Evolutionary conservation across 164 flowering plant species (phyloP), one percentile per base, ranked within the genome.

Genomic region (Magnolia officinalis): DNA sequence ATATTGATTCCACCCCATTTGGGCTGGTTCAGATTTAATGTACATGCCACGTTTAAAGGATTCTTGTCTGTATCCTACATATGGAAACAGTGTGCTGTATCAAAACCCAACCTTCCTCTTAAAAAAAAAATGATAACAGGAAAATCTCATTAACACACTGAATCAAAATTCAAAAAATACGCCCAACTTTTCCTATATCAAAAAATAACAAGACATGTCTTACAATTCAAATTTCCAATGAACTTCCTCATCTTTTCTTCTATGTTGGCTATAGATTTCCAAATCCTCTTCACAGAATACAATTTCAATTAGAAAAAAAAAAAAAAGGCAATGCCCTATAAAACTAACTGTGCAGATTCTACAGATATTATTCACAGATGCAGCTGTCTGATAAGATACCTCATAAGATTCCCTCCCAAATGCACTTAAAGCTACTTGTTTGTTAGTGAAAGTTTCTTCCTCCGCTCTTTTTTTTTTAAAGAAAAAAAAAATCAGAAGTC

Each of bases 321-420:
- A 65, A 65, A 64, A n/a, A 21, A 64, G 24, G 2, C 29, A 31
- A 29, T 1, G 13, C 14, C 14, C 37, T 31, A 70, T 9, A 45
- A 26, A 37, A 49, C 50, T 26, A 49, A 45, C 24, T 70, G 24
- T 70, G 72, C 72, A 70, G 58, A 70, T 49, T 45, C 72, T 70
- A 50, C 52, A 70, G 13, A 18, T n/a, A 50, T 50, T 70, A 70
- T 70, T 70, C 72, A 70, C 72, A 70, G 72, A 50, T 49, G 52
- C n/a, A 13, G 23, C 72, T n/a, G 58, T 58, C 45, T 50, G 45
- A 70, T 50, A 26, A 21, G 50, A 49, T 26, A 14, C 61, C 16
- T 26, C 68, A 20, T 24, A 20, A 65, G 68, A 65, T 55, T 55
- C 61, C 61, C 18, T 55, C 61, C 61, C 61, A 11, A 37, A 55